Evolutionary conservation across 208 protist genomes (phyloP).

Genomic region (Trypanosoma melophagium): DNA sequence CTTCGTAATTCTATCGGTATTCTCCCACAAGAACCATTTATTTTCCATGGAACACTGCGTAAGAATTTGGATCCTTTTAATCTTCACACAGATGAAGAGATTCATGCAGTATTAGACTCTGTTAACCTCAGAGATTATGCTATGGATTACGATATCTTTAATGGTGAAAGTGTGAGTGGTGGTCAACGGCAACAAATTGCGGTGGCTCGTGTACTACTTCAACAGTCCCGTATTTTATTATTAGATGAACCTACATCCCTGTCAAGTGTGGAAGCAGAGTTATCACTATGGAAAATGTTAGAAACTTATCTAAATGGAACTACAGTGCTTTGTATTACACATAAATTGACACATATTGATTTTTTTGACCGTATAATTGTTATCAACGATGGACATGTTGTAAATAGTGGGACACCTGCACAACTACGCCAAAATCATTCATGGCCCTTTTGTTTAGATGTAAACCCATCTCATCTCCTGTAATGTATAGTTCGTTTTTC

Average conservation of each 20-base stretch:
- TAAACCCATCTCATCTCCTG: not conserved
- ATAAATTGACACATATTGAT: slow-evolving; percentile 31
- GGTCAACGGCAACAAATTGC: slow-evolving; percentile 29
- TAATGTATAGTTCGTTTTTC: not conserved
- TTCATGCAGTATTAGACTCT: slow-evolving; percentile 6
- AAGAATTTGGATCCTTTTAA: slow-evolving; percentile 39
- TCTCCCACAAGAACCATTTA: slow-evolving; percentile 41
- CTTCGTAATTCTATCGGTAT: slow-evolving; percentile 26
- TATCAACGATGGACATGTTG: slow-evolving; percentile 26
- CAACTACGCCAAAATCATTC: slow-evolving; percentile 9
- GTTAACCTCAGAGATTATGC: slow-evolving; percentile 19
- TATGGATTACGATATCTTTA: slow-evolving; percentile 17
- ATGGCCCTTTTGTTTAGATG: slow-evolving; percentile 23
- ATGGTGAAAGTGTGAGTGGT: slow-evolving; percentile 11
- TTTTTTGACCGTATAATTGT: slow-evolving; percentile 37
- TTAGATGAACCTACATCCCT: slow-evolving; percentile 35
- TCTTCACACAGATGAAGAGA: slow-evolving; percentile 26
- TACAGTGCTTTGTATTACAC: slow-evolving; percentile 35
- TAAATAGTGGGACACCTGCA: slow-evolving; percentile 21
- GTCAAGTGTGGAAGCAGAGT: slow-evolving; percentile 13
- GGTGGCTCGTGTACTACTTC: slow-evolving; percentile 28
- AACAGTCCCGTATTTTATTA: slow-evolving; percentile 20
- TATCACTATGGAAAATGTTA: slow-evolving; percentile 19
- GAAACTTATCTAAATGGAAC: slow-evolving; percentile 10
- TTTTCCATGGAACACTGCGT: slow-evolving; percentile 38